Conservation (phyloP, 192 early-diverging fungal genomes). For the Jimgerdemannia flammicorona region DNA sequence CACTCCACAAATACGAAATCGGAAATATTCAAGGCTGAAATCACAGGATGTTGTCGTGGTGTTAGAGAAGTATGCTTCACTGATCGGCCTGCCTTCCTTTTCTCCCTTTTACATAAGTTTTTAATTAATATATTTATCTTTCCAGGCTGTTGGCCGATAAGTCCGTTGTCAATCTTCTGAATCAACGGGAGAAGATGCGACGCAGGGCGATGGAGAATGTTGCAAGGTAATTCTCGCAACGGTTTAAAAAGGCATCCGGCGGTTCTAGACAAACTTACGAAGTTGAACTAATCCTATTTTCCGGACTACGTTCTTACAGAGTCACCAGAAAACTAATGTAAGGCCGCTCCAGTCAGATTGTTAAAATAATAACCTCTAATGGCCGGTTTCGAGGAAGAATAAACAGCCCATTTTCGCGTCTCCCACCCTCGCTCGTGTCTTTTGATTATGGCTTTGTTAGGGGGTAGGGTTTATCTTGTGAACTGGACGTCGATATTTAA, state of each 20-base stretch:
- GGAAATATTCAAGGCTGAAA: slow-evolving; percentile 63
- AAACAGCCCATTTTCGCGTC: no score
- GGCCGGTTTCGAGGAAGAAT: no score
- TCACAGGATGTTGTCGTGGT: slow-evolving; percentile 57
- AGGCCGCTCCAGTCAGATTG: neutral
- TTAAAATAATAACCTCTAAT: no score
- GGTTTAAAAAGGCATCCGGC: no score
- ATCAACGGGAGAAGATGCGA: slow-evolving; percentile 17
- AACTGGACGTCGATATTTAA: no score
- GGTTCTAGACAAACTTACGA: neutral
- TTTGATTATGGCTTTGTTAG: no score
- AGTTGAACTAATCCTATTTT: neutral
- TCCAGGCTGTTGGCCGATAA: slow-evolving; percentile 20
- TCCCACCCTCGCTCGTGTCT: no score
- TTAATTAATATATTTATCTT: neutral
- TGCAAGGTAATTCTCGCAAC: slow-evolving; percentile 20
- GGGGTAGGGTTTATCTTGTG: no score
- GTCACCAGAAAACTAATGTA: slow-evolving; percentile 7
- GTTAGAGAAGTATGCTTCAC: slow-evolving; percentile 77
- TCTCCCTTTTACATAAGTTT: neutral
- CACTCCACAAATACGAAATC: slow-evolving; percentile 55
- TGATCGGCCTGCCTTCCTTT: neutral
- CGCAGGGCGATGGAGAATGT: slow-evolving; percentile 42
- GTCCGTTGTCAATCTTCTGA: slow-evolving; percentile 8
- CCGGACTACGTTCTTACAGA: neutral